Evolutionary conservation across 1,284 basidiomycete genomes (phyloP).

Genomic region (Rhodotorula sp.): DNA sequence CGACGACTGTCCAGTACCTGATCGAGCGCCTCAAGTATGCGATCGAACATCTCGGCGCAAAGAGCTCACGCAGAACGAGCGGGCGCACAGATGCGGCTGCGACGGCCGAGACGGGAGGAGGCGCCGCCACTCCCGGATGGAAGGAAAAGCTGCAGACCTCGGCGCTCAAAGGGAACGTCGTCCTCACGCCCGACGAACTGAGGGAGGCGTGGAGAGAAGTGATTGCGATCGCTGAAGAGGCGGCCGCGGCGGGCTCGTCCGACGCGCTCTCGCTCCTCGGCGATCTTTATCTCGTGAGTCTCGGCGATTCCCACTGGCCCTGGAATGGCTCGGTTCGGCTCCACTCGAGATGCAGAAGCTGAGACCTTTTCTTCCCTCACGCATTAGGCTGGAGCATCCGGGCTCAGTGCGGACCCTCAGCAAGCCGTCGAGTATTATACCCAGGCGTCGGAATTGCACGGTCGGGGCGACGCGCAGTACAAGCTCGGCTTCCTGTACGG

Average conservation of each 20-base stretch:
- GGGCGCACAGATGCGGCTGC: no score
- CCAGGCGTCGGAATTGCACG: conserved; percentile 64
- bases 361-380: background rate
- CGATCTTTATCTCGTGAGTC: conserved; percentile 67
- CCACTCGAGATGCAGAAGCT: background rate
- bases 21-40: conserved; percentile 12
- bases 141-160: conserved; percentile 5
- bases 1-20: conserved; percentile 9
- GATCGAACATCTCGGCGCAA: conserved; percentile 9
- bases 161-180: background rate
- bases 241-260: conserved; percentile 70
- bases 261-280: conserved; percentile 73
- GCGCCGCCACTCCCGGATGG: background rate
- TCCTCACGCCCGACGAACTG: conserved; percentile 23
- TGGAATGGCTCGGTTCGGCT: background rate
- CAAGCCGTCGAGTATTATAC: conserved; percentile 46
- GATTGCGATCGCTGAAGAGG: conserved; percentile 56
- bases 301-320: no score
- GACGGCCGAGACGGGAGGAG: background rate
- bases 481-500: conserved; percentile 82
- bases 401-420: conserved; percentile 46
- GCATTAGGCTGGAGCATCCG: conserved; percentile 46
- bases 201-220: conserved; percentile 34
- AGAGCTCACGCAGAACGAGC: no score
- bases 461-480: conserved; percentile 79